Evolutionary conservation across 148 eudicot species (phyloP), one percentile per base, ranked within the genome.

Genomic region (Diospyros lotus): DNA sequence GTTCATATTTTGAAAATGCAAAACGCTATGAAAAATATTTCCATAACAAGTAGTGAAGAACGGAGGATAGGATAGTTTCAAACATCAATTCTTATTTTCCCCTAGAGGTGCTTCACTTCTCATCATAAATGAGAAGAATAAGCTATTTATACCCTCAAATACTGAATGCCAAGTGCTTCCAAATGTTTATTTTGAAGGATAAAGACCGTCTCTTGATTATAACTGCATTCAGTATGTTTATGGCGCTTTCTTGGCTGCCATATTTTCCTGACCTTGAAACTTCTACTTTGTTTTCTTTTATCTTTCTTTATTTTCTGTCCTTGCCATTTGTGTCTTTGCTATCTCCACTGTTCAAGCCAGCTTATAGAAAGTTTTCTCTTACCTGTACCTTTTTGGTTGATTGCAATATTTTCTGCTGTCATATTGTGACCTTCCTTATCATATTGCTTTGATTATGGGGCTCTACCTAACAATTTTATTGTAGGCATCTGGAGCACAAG

Each of bases 401-500:
- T 43, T 46, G 55, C 2, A 41, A 55, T 70, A 56, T 70, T 70
- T 28, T 55, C 50, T 41, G 73, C 2, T 3, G 8, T 41, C 5
- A 41, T 55, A 7, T 41, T 38, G 2, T 53, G 4, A 50, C 13
- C 5, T 28, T 13, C 39, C 13, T 55, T 14, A n/a, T 69, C 15
- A 10, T 51, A 28, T 15, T 28, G 69, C 71, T 41, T 69, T 28
- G 40, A 39, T 60, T 69, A 9, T 9, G 58, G 65, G 52, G 38
- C 46, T 56, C 64, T 63, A 54, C 73, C 68, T 42, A 50, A 73
- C 46, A 11, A 46, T n/a, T 54, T 73, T 58, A 15, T 43, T 81
- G 66, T 81, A 96, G 98, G 89, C 85, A 74, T 84, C 97, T 82
- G 97, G 97, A 41, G 79, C 88, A 75, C 97, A 88, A 80, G 83